Base-by-base conservation (phyloP, 805 yeast species). In the Ogataea allantospora region DNA sequence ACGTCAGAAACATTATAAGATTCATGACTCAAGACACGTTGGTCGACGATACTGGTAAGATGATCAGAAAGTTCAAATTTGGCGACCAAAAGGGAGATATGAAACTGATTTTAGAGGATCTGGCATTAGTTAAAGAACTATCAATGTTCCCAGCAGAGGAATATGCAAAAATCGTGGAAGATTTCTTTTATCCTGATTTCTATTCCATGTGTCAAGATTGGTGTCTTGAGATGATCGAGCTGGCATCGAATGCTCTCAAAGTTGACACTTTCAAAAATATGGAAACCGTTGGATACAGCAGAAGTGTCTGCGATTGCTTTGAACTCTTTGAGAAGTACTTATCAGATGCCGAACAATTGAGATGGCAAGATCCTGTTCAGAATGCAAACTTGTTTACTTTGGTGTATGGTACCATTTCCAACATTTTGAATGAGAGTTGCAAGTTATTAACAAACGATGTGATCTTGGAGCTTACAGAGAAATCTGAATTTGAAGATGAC, bases 131-230 rank as follows among this genome's bases (percentile, higher is more conserved):
- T 14, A 41, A 42, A 22, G 40, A 46, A 11, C 27, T 41, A 9
- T 33, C 51, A 2, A 7, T 8, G 5, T 41, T 38, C 16, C 31
- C 46, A 2, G 19, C 14, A 2, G n/a, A 14, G 2, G 47, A 43
- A 15, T 50, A 43, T 27, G 19, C 33, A 12, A 34, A 26, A 7
- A 15, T 40, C 1, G 14, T 37, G 3, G 46, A 38, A 16, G 30
- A 27, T 10, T 38, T 31, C 15, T 36, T 46, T 18, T 50, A 38
- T 21, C 46, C 47, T 2, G 51, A 46, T 29, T 44, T 25, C 27
- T 50, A 41, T 28, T 36, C 44, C 5, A 21, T 17, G 15, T 35
- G 46, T 23, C 45, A 43, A 12, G 43, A 43, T n/a, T 46, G 46
- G 40, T 44, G 50, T 25, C 7, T 27, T 4, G 35, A 43, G 10